Percentiles rank a stretch among this genome's conserved stretches.
Conservation (phyloP, 2,329 filamentous ascomycete species). For the Tolypocladium ophioglossoides region DNA sequence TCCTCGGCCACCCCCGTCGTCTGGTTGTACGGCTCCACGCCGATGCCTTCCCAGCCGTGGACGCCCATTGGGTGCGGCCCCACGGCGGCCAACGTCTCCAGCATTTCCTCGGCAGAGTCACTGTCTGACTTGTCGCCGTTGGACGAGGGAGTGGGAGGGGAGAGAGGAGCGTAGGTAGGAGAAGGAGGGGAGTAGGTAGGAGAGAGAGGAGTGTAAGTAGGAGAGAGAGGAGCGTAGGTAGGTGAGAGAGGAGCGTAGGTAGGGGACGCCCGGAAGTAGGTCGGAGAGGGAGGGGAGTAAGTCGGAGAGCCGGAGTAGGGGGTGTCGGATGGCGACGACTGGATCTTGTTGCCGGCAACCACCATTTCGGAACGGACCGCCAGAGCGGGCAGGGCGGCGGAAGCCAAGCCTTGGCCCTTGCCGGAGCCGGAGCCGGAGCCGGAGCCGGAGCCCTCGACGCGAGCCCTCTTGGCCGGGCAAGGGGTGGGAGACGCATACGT, state of each 20-base stretch:
- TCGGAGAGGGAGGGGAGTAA: neutral
- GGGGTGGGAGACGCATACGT: neutral
- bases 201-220: no score
- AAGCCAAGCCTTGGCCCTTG: no score
- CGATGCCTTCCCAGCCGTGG: neutral
- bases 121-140: neutral
- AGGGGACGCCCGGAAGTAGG: neutral
- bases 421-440: no score
- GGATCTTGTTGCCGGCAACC: no score
- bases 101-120: neutral
- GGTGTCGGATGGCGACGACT: no score
- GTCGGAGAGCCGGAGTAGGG: neutral
- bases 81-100: neutral
- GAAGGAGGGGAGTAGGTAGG: no score
- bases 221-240: neutral
- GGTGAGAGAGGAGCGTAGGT: no score
- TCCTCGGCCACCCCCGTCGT: neutral
- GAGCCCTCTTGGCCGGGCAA: neutral
- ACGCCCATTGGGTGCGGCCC: neutral
- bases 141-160: neutral
- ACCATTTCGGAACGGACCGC: no score
- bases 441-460: neutral
- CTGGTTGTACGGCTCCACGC: neutral
- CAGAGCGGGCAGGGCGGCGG: no score
- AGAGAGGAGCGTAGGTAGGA: no score